These are phyloP conservation scores for Anisodus acutangulus DNA, from an alignment of 257 asterid species.

Conservation along the genomic window DNA sequence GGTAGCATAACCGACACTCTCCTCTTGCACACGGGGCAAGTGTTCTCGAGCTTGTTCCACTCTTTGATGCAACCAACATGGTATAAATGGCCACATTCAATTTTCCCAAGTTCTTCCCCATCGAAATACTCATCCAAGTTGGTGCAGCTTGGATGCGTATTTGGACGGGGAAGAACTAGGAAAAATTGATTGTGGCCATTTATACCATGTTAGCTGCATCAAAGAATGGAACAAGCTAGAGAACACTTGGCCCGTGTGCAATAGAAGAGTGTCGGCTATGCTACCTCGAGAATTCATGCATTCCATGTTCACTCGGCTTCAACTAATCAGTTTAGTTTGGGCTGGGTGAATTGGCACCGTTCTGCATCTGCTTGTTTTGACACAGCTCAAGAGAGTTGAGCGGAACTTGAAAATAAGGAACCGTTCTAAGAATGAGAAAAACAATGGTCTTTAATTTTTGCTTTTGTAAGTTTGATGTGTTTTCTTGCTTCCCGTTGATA, in stretches of 20 bases:
- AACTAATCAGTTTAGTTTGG: neutral
- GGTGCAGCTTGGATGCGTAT: neutral
- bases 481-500: neutral
- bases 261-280: neutral
- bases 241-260: neutral
- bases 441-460: neutral
- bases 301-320: neutral
- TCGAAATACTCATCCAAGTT: neutral
- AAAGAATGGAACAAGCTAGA: neutral
- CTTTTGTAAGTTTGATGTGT: neutral
- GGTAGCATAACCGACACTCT: neutral
- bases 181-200: neutral
- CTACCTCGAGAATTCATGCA: neutral
- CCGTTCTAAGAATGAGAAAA: neutral
- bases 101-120: neutral
- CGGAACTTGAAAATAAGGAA: neutral
- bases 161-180: neutral
- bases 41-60: neutral
- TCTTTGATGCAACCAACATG: neutral
- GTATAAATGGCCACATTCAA: neutral
- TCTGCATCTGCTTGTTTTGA: neutral
- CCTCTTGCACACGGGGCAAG: neutral
- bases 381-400: neutral
- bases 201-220: neutral
- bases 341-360: neutral